Evolutionary conservation across 164 flowering plant genomes (phyloP).

Genomic region (Cinnamomum chago): DNA sequence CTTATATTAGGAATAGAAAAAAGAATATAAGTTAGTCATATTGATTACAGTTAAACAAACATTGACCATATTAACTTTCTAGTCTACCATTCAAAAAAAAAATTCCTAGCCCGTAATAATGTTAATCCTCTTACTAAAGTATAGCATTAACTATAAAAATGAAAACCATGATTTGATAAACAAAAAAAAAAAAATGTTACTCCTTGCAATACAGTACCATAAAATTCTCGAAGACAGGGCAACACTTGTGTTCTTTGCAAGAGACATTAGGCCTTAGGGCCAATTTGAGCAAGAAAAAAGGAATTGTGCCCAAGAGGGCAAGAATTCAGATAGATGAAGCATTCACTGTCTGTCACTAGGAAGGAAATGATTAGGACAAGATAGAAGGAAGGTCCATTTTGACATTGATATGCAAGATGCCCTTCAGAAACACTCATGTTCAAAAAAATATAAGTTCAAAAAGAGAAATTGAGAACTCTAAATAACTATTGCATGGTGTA

Average conservation of each 20-base stretch:
- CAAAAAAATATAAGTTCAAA: not conserved
- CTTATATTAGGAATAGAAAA: too few species aligned
- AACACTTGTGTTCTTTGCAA: too few species aligned
- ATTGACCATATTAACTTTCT: too few species aligned
- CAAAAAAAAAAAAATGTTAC: not conserved
- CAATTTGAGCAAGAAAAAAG: not conserved
- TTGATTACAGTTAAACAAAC: too few species aligned
- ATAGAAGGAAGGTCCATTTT: not conserved
- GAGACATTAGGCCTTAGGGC: not conserved
- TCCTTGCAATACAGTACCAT: not conserved
- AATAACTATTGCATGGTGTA: not conserved
- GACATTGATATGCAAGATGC: not conserved
- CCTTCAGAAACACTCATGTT: not conserved
- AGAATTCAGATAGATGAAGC: too few species aligned
- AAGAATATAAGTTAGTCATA: too few species aligned
- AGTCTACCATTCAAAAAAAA: too few species aligned
- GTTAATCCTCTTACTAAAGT: not conserved
- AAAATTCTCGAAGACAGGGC: not conserved
- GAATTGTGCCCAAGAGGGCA: too few species aligned
- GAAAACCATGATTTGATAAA: not conserved
- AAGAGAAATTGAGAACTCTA: not conserved
- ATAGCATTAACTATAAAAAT: too few species aligned
- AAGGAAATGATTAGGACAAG: too few species aligned
- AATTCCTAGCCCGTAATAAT: not conserved
- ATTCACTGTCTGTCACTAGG: too few species aligned